These are phyloP conservation scores for Aspergillus sp. DNA, from an alignment of 2,329 filamentous ascomycete genomes.

Conservation along the genomic window DNA sequence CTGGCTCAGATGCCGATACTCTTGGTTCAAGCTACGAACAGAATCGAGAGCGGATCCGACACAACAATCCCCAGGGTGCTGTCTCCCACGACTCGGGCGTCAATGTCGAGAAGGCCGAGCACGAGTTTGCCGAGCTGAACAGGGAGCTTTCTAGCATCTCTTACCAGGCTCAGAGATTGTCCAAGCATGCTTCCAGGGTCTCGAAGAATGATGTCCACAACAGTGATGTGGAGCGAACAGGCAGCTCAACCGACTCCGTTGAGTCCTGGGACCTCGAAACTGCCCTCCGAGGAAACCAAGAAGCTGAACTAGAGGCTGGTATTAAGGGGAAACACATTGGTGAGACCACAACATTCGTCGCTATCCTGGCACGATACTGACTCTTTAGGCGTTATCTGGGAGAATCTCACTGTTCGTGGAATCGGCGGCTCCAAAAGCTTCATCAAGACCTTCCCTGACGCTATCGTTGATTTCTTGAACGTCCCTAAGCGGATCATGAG, in stretches of 20 bases:
- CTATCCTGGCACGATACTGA: not conserved
- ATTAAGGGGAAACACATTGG: slow-evolving; percentile 77
- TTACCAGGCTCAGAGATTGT: slow-evolving; percentile 36
- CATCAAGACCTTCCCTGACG: slow-evolving; percentile 73
- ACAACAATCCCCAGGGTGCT: slow-evolving; percentile 32
- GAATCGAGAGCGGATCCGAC: slow-evolving; percentile 30
- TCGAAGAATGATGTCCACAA: slow-evolving; percentile 23
- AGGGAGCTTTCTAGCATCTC: slow-evolving; percentile 40
- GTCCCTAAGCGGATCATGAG: slow-evolving; percentile 64
- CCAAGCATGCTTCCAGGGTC: slow-evolving; percentile 30
- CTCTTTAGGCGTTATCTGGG: slow-evolving; percentile 67
- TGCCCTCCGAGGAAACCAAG: slow-evolving; percentile 68
- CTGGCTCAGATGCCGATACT: slow-evolving; percentile 30
- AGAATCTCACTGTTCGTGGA: slow-evolving; percentile 72
- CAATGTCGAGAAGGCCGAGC: slow-evolving; percentile 48
- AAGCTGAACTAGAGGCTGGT: slow-evolving; percentile 71
- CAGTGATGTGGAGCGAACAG: slow-evolving; percentile 61
- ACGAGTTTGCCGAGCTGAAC: slow-evolving; percentile 43
- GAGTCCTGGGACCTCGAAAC: slow-evolving; percentile 74
- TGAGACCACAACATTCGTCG: slow-evolving; percentile 17
- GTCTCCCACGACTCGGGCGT: slow-evolving; percentile 38
- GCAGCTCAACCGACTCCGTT: slow-evolving; percentile 42
- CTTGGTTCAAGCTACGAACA: slow-evolving; percentile 28
- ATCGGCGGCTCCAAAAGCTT: slow-evolving; percentile 73
- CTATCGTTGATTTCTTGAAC: slow-evolving; percentile 75